These are phyloP conservation scores for Parmales sp. DNA, from an alignment of 108 stramenopile species.

Conservation along the genomic window DNA sequence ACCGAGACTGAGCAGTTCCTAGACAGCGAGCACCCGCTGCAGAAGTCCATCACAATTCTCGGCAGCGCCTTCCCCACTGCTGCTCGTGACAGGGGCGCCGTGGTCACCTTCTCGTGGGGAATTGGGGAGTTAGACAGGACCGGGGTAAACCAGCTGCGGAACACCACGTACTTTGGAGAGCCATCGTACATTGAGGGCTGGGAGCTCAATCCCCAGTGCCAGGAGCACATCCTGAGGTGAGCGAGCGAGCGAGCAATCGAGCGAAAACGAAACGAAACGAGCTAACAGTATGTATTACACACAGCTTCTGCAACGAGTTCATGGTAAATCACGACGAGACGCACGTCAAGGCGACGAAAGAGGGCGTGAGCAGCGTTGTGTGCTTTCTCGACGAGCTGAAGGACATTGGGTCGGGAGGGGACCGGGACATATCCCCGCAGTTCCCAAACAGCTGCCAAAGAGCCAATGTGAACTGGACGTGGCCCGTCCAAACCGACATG, in stretches of 20 bases:
- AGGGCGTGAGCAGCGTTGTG: constrained; percentile 31
- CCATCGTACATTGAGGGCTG: constrained; percentile 25
- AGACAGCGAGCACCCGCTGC: constrained; percentile 38
- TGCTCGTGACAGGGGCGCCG: constrained; percentile 31
- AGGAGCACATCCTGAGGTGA: constrained; percentile 30
- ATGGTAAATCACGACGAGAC: constrained; percentile 24
- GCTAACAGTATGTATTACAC: too few species aligned
- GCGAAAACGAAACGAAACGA: too few species aligned
- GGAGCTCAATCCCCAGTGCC: constrained; percentile 35
- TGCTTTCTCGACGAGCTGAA: constrained; percentile 35
- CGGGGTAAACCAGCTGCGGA: constrained; percentile 39
- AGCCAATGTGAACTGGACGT: constrained; percentile 18
- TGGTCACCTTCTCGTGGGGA: constrained; percentile 42
- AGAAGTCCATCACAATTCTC: constrained; percentile 36
- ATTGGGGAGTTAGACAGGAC: constrained; percentile 32
- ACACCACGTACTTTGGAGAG: constrained; percentile 26
- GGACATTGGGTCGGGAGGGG: constrained; percentile 37
- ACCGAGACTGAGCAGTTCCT: constrained; percentile 39
- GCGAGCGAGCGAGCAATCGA: too few species aligned
- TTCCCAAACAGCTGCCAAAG: too few species aligned
- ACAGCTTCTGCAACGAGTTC: constrained; percentile 27
- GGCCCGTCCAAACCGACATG: constrained; percentile 23
- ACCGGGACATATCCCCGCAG: too few species aligned
- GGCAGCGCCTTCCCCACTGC: constrained; percentile 30
- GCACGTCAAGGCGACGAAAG: constrained; percentile 28